Evolutionary conservation across 2,329 filamentous ascomycete genomes (phyloP).

Genomic region (Fusarium cyanostomum): DNA sequence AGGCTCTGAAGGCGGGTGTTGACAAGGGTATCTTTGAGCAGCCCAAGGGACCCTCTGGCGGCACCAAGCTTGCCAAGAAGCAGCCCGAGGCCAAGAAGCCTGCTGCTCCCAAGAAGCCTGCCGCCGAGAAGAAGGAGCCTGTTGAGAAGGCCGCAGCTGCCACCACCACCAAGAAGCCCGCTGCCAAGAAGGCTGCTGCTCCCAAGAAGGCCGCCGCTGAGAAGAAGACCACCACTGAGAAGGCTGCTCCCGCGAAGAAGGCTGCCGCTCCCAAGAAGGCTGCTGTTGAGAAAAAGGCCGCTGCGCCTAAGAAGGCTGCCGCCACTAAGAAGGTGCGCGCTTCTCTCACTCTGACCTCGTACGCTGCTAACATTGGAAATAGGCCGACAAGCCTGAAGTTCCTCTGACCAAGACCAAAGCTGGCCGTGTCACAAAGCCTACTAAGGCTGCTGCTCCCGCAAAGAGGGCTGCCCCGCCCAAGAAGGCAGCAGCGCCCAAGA

Average conservation of each 20-base stretch:
- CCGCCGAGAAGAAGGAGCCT: constrained; percentile 49
- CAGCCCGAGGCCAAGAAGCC: constrained; percentile 54
- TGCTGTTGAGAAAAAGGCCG: constrained; percentile 42
- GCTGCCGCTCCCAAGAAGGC: constrained; percentile 51
- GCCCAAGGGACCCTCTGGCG: constrained; percentile 90
- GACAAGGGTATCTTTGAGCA: constrained; percentile 88
- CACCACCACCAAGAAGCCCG: constrained; percentile 70
- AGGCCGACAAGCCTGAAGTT: constrained; percentile 70
- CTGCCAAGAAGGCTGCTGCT: constrained; percentile 51
- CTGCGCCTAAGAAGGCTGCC: constrained; percentile 47
- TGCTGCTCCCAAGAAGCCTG: constrained; percentile 46
- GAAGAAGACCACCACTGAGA: constrained; percentile 51
- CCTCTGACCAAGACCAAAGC: constrained; percentile 85
- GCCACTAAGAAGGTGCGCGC: constrained; percentile 33
- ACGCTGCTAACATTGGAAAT: constrained; percentile 1
- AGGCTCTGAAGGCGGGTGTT: constrained; percentile 81
- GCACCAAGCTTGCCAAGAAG: constrained; percentile 93
- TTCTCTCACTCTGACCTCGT: neutral
- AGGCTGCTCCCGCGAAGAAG: constrained; percentile 48
- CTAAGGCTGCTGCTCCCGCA: constrained; percentile 51
- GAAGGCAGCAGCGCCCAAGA: constrained; percentile 53
- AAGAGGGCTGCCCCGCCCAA: constrained; percentile 52
- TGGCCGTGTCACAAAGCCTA: constrained; percentile 80
- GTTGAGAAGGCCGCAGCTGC: constrained; percentile 47
- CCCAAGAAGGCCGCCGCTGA: constrained; percentile 46